Conservation (phyloP, 306 rosid species). For the Urtica urens region DNA sequence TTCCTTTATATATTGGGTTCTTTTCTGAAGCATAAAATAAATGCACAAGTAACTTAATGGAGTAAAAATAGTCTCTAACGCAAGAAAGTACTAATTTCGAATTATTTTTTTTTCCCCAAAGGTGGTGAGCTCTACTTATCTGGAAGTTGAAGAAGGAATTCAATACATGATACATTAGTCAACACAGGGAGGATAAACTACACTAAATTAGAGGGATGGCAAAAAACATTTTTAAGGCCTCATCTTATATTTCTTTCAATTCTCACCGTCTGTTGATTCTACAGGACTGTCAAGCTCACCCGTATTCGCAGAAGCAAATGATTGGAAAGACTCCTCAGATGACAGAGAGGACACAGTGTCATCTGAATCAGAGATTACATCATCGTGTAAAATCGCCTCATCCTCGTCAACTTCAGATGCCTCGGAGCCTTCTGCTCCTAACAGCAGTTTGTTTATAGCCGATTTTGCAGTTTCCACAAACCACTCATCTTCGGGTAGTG, state of each 20-base stretch:
- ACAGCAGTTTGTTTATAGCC: constrained; percentile 65
- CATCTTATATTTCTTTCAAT: background rate
- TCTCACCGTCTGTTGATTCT: constrained; percentile 40
- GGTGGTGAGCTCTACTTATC: too few species aligned
- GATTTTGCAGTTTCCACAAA: constrained; percentile 82
- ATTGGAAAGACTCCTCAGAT: constrained; percentile 48
- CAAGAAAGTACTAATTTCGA: too few species aligned
- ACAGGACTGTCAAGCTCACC: constrained; percentile 86
- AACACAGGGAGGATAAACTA: too few species aligned
- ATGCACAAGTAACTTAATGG: too few species aligned
- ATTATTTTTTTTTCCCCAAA: too few species aligned
- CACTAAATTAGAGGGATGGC: too few species aligned
- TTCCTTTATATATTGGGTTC: too few species aligned
- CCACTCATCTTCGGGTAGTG: constrained; percentile 94
- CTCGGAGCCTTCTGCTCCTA: constrained; percentile 70
- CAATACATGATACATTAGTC: too few species aligned
- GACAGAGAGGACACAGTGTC: constrained; percentile 70
- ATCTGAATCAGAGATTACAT: constrained; percentile 44
- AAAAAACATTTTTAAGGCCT: background rate
- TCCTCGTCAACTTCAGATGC: constrained; percentile 64
- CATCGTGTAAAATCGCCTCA: constrained; percentile 46
- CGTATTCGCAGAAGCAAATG: constrained; percentile 93
- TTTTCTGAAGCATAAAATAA: too few species aligned
- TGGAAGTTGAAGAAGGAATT: too few species aligned
- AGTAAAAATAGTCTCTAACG: too few species aligned